These are phyloP conservation scores for Artomyces pyxidatus DNA, from an alignment of 768 basidiomycete genomes.

Conservation along the genomic window DNA sequence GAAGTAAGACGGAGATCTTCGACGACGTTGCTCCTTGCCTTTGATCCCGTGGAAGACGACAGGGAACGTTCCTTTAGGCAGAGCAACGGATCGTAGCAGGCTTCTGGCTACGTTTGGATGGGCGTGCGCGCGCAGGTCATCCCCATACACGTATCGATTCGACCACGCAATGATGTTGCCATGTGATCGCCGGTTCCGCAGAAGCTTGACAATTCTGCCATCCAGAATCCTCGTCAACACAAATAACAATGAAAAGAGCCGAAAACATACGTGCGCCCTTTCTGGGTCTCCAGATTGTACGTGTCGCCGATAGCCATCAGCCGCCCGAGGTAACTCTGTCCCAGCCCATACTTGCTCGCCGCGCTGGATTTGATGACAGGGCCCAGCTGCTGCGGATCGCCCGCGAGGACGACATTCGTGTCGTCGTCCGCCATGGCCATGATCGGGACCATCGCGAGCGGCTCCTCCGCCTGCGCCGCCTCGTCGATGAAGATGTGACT, in stretches of 20 bases:
- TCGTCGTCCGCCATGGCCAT: conserved; percentile 22
- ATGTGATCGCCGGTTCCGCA: conserved; percentile 15
- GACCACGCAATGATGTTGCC: conserved; percentile 44
- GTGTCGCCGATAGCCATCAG: conserved; percentile 24
- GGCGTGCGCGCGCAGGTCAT: conserved; percentile 25
- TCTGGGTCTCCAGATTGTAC: conserved; percentile 20
- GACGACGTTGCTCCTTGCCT: conserved; percentile 28
- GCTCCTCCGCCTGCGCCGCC: conserved; percentile 57
- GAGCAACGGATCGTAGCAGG: conserved; percentile 21
- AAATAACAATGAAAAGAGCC: not conserved
- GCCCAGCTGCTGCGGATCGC: conserved; percentile 30
- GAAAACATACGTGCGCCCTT: conserved; percentile 25
- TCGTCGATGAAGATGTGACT: conserved; percentile 58
- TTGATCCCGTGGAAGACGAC: conserved; percentile 27
- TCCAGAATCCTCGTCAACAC: conserved; percentile 13
- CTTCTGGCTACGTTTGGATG: conserved; percentile 19
- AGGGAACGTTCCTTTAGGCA: conserved; percentile 21
- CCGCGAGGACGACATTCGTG: conserved; percentile 31
- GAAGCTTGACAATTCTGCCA: conserved; percentile 12
- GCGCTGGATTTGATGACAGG: conserved; percentile 28
- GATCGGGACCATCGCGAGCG: conserved; percentile 43
- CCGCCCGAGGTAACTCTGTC: conserved; percentile 27
- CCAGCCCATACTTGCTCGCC: conserved; percentile 22
- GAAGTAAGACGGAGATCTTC: conserved; percentile 32
- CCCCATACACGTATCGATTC: conserved; percentile 36